phyloP scores from a whole-genome alignment of 441 rosid species.

The Melastoma candidum region DNA sequence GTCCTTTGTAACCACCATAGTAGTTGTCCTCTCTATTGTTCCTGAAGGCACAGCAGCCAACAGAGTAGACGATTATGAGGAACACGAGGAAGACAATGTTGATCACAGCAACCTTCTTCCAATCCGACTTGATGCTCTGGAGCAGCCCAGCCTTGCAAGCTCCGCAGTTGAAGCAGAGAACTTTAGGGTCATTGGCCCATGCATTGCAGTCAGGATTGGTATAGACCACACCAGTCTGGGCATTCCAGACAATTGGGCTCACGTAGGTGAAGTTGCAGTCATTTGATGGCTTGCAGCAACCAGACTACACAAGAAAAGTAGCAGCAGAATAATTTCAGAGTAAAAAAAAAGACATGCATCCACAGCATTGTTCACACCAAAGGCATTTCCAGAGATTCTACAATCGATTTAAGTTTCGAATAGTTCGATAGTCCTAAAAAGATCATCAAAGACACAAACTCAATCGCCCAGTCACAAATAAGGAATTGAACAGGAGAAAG shows the following conservation, averaged over 20 bases:
- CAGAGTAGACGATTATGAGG: conserved; percentile 18
- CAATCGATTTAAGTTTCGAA: too few species aligned
- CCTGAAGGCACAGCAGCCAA: conserved; percentile 23
- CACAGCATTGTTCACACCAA: too few species aligned
- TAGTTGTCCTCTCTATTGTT: conserved; percentile 19
- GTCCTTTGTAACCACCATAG: conserved; percentile 7
- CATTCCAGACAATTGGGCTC: conserved; percentile 14
- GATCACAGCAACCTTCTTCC: conserved; percentile 22
- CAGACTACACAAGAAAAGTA: conserved; percentile 8
- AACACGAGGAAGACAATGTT: conserved; percentile 20
- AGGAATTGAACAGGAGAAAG: too few species aligned
- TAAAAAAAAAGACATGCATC: too few species aligned
- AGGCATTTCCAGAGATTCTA: too few species aligned
- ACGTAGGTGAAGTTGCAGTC: conserved; percentile 16
- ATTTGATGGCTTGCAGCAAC: conserved; percentile 21
- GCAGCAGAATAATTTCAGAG: neutral
- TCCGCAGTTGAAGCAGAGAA: conserved; percentile 16
- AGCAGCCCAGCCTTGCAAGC: conserved; percentile 20
- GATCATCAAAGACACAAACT: too few species aligned
- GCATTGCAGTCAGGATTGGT: conserved; percentile 14
- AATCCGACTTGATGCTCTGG: conserved; percentile 18
- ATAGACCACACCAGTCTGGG: neutral
- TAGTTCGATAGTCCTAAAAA: too few species aligned
- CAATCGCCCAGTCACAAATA: too few species aligned
- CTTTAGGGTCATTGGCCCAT: conserved; percentile 11